Evolutionary conservation across 176 grass and related monocot genomes (phyloP).

Genomic region (Oryza meyeriana): DNA sequence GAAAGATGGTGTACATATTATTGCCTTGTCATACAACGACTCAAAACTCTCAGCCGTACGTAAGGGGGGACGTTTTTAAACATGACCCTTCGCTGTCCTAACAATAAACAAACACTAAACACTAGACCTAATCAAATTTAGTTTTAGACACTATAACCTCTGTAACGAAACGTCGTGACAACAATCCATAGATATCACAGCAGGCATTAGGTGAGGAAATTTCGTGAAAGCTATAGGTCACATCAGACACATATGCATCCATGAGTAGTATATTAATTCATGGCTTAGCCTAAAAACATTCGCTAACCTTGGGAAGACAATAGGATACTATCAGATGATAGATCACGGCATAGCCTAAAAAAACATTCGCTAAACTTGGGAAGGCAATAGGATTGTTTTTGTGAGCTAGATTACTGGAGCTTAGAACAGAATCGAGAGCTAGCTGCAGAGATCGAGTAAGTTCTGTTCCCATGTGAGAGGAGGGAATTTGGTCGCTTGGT

Average conservation of each 20-base stretch:
- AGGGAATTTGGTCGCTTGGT: slow-evolving; percentile 37
- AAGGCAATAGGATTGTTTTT: neutral
- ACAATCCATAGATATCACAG: neutral
- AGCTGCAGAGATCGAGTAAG: neutral
- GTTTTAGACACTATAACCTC: neutral
- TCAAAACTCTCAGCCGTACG: neutral
- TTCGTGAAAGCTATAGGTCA: neutral
- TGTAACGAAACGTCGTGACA: slow-evolving; percentile 15
- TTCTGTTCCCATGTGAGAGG: slow-evolving; percentile 9
- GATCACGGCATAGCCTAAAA: neutral
- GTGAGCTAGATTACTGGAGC: neutral
- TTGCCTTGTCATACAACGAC: neutral
- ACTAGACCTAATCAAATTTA: neutral
- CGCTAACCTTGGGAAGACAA: no score
- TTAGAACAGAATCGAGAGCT: neutral
- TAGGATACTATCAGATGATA: neutral
- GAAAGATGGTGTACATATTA: neutral
- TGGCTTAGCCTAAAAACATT: neutral
- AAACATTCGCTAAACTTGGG: slow-evolving; percentile 15
- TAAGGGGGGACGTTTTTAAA: neutral
- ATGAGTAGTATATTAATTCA: neutral
- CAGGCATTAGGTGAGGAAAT: slow-evolving; percentile 1
- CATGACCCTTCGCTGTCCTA: neutral
- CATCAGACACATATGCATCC: neutral
- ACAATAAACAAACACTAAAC: slow-evolving; percentile 12